Conservation (phyloP, 768 basidiomycete genomes). For the Baorangia bicolor region DNA sequence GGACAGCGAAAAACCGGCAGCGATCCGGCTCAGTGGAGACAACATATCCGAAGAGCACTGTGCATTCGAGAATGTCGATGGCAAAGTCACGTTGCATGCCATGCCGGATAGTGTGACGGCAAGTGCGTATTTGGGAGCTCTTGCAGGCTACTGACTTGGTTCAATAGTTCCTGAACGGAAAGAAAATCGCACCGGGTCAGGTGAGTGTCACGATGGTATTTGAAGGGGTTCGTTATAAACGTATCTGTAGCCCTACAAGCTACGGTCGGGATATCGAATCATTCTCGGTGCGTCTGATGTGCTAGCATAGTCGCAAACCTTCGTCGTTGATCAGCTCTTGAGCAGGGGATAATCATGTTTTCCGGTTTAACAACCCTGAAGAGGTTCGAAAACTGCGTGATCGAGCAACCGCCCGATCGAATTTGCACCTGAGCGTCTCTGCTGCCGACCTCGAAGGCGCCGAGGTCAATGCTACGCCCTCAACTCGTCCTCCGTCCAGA, state of each 20-base stretch:
- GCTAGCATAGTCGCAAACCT: background rate
- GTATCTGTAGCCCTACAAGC: slow-evolving; percentile 61
- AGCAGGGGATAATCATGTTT: slow-evolving; percentile 92
- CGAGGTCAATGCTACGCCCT: slow-evolving; percentile 41
- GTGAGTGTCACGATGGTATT: slow-evolving; percentile 41
- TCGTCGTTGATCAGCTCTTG: slow-evolving; percentile 4
- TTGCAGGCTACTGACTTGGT: slow-evolving; percentile 14
- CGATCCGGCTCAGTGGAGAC: slow-evolving; percentile 90
- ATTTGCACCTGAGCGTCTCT: slow-evolving; percentile 60
- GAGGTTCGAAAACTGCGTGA: slow-evolving; percentile 91
- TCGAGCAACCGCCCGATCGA: slow-evolving; percentile 72
- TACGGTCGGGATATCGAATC: slow-evolving; percentile 93
- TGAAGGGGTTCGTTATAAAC: slow-evolving; percentile 8
- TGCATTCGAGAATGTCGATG: slow-evolving; percentile 82
- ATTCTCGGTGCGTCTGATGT: slow-evolving; percentile 69
- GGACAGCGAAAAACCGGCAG: slow-evolving; percentile 76
- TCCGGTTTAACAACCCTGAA: slow-evolving; percentile 95
- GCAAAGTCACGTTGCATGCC: slow-evolving; percentile 79
- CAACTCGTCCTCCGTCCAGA: slow-evolving; percentile 77
- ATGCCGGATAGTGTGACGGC: slow-evolving; percentile 83
- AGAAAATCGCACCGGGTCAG: slow-evolving; percentile 74
- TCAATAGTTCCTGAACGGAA: slow-evolving; percentile 87
- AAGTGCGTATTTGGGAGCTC: slow-evolving; percentile 28
- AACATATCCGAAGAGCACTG: slow-evolving; percentile 94
- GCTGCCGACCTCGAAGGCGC: slow-evolving; percentile 63